phyloP scores from a whole-genome alignment of 352 stramenopile species.

The Globisporangium sylvaticum region DNA sequence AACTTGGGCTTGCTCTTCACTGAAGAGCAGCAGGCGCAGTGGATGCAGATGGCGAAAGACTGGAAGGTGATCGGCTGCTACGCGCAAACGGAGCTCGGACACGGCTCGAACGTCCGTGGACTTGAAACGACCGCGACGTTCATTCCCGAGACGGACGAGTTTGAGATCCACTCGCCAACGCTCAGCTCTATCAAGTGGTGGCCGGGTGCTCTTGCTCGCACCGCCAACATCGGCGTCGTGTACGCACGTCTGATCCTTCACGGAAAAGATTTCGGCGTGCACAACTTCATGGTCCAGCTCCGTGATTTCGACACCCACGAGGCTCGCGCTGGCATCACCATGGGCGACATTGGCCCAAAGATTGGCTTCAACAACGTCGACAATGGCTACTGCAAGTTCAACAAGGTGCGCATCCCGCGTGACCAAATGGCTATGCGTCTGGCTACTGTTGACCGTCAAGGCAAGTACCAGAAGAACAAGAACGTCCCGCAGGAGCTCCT shows the following conservation, averaged over 20 bases:
- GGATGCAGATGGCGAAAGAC: conserved; percentile 66
- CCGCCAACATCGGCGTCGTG: conserved; percentile 89
- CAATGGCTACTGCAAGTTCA: neutral
- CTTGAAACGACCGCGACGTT: conserved; percentile 96
- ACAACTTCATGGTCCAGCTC: conserved; percentile 96
- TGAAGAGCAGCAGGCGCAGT: conserved; percentile 61
- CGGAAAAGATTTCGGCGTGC: conserved; percentile 88
- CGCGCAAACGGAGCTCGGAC: conserved; percentile 86
- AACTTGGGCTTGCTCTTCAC: conserved; percentile 60
- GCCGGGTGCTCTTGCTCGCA: conserved; percentile 92
- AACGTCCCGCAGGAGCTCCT: neutral
- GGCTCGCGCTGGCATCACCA: conserved; percentile 40
- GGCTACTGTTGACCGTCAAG: neutral
- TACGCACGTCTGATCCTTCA: conserved; percentile 86
- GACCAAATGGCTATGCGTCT: neutral
- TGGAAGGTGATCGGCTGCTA: conserved; percentile 82
- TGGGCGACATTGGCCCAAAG: conserved; percentile 69
- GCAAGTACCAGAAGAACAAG: neutral
- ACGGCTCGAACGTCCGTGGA: conserved; percentile 83
- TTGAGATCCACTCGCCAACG: conserved; percentile 94
- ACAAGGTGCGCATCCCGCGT: neutral
- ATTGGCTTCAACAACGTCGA: neutral
- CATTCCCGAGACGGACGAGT: conserved; percentile 85
- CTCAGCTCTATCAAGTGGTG: conserved; percentile 96
- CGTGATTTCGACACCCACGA: conserved; percentile 84